These are phyloP conservation scores for Calonectria leucothoes DNA, from an alignment of 2,329 filamentous ascomycete species.

Conservation along the genomic window DNA sequence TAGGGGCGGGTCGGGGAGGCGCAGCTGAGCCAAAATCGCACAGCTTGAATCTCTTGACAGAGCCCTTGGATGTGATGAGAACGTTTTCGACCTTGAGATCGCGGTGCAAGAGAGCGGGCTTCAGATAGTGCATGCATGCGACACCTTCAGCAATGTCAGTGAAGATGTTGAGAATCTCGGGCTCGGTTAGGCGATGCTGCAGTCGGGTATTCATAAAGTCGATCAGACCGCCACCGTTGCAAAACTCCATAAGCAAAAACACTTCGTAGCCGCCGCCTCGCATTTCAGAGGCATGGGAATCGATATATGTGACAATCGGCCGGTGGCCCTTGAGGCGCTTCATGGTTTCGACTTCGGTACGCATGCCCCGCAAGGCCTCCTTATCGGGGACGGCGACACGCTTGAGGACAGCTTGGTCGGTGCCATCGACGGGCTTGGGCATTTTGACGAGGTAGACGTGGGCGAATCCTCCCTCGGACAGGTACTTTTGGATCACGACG, in stretches of 20 bases:
- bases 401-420: constrained; percentile 88
- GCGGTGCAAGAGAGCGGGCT: constrained; percentile 90
- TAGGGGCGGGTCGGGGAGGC: constrained; percentile 84
- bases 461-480: constrained; percentile 97
- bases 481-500: constrained; percentile 95
- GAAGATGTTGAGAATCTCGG: constrained; percentile 97
- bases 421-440: constrained; percentile 79
- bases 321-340: constrained; percentile 98
- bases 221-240: constrained; percentile 92
- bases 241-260: constrained; percentile 98
- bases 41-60: constrained; percentile 87
- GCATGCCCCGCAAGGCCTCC: constrained; percentile 93
- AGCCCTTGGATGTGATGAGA: constrained; percentile 78
- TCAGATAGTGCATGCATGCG: constrained; percentile 98
- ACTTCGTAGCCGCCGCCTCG: constrained; percentile 96
- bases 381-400: constrained; percentile 97
- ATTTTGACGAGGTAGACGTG: constrained; percentile 97
- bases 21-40: constrained; percentile 98
- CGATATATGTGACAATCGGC: constrained; percentile 97
- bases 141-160: constrained; percentile 95
- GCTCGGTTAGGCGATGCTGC: constrained; percentile 96
- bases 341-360: constrained; percentile 99
- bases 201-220: constrained; percentile 99
- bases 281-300: constrained; percentile 96
- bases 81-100: constrained; percentile 99